These are phyloP conservation scores for Diaporthe vaccinii DNA, from an alignment of 2,329 filamentous ascomycete species.

Conservation along the genomic window DNA sequence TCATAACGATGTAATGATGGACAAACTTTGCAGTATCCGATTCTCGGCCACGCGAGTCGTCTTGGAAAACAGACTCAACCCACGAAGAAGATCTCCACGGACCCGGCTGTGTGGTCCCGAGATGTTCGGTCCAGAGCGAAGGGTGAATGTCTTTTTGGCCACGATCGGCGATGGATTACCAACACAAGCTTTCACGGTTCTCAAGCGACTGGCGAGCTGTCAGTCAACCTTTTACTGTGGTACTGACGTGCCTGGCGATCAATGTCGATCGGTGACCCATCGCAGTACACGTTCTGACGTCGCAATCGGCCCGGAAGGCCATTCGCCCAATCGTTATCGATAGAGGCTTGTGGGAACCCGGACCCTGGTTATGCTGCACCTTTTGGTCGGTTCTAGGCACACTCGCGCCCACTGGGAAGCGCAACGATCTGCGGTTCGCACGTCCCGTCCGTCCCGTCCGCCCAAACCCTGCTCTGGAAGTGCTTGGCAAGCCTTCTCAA, in stretches of 20 bases:
- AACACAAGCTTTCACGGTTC: constrained; percentile 31
- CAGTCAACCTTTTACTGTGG: constrained; percentile 30
- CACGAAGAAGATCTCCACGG: neutral
- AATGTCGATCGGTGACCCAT: constrained; percentile 23
- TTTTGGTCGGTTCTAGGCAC: constrained; percentile 5
- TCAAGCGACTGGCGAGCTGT: constrained; percentile 3
- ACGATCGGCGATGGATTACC: constrained; percentile 31
- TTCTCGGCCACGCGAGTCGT: neutral
- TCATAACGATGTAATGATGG: constrained; percentile 30
- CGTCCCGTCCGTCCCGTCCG: constrained; percentile 22
- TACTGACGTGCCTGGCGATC: constrained; percentile 37
- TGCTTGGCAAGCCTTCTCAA: constrained; percentile 21
- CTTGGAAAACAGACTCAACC: neutral
- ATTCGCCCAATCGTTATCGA: constrained; percentile 36
- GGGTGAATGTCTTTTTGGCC: neutral
- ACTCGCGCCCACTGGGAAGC: neutral
- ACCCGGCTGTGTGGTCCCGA: constrained; percentile 6
- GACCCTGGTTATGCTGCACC: constrained; percentile 1
- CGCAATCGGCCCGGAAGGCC: constrained; percentile 25
- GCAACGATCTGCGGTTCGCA: constrained; percentile 2
- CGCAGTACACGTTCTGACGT: constrained; percentile 23
- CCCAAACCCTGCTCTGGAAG: constrained; percentile 26
- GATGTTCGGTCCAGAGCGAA: neutral
- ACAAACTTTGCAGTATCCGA: neutral
- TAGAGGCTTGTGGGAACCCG: constrained; percentile 27